Base-by-base conservation (phyloP, 257 asterid species). In the Rubia yunnanensis region DNA sequence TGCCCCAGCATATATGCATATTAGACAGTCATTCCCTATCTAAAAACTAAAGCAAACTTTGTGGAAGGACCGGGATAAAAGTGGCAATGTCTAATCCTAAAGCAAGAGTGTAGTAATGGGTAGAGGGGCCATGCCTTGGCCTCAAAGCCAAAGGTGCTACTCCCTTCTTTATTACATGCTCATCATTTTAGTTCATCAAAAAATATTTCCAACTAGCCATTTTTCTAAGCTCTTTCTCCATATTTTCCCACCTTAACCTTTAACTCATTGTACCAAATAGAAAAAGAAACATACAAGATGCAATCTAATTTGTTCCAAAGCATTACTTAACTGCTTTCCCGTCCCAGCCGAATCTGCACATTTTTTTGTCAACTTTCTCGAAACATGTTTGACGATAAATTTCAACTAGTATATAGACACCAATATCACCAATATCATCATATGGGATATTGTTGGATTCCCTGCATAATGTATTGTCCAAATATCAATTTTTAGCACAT, bases 71-170 rank as follows among this genome's bases (percentile, higher is more conserved):
- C 64, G 34, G 46, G 60, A n/a, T 59, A 69, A 71, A 67, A 76
- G 65, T 57, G 23, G 71, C 62, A 22, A 64, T 65, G 72, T 65
- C 67, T 77, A 69, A 60, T 58, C 73, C 75, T 70, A 76, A 78
- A 74, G 83, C 87, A 80, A 84, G 70, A 49, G 52, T 72, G 65
- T 34, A 54, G 68, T 65, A 64, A 76, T 74, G 75, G 79, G 64
- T 60, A 65, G 78, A 71, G 87, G n/a, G 79, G 74, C 79, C 76
- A 27, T 48, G 50, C 78, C 44, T 60, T 57, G 80, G 73, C 63
- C 74, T 80, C 82, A 55, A 78, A 79, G 56, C 13, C 11, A 18
- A 18, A 18, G 75, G 79, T 81, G 63, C 73, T 63, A 65, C 69
- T 74, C 76, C 79, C 70, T 73, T 70, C 84, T 77, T 73, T 68